Base-by-base conservation (phyloP, 1,139 yeast species). In the Pichia sp. region DNA sequence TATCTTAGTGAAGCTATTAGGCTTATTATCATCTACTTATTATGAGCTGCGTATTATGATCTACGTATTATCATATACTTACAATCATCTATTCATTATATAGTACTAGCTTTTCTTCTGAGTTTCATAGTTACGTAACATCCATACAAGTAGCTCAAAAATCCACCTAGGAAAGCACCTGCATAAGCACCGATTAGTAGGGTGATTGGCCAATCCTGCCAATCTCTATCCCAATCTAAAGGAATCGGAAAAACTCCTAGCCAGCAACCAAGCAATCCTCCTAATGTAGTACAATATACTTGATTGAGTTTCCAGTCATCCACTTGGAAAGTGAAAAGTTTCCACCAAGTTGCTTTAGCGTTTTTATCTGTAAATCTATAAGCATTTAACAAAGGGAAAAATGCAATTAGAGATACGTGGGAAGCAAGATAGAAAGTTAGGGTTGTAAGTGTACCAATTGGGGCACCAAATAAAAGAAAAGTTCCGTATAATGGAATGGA, bases 131-230 rank as follows among this genome's bases (percentile, higher is more conserved):
- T 30, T 62, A 41, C 40, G 26, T 43, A 43, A 21, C 38, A 36
- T 4, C 46, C 84, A 6, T 85, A 86, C 8, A 47, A 5, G 32
- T 48, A 55, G 30, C 54, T 49, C 5, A 48, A 25, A 14, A 53
- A 10, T 19, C 52, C 44, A 22, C 95, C 96, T 4, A 73, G 51
- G 22, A 78, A 68, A 3, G 79, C 74, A 15, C 96, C 97, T 1
- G 69, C 23, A 55, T 85, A 86, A 0, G 78, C 80, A 1, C 97
- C 97, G n/a, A 74, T 68, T 21, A 89, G 66, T 39, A 89, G 71
- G 1, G 97, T 89, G 44, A 86, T 74, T n/a, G 98, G 98, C 95
- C 96, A 91, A 45, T 70, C 73, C 62, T 91, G 98, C 98, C 98
- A 91, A 23, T 84, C 88, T 52, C 97, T 71, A 60, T 91, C 98